Evolutionary conservation across 345 rosid genomes (phyloP).

Genomic region (Euphorbia peplus): DNA sequence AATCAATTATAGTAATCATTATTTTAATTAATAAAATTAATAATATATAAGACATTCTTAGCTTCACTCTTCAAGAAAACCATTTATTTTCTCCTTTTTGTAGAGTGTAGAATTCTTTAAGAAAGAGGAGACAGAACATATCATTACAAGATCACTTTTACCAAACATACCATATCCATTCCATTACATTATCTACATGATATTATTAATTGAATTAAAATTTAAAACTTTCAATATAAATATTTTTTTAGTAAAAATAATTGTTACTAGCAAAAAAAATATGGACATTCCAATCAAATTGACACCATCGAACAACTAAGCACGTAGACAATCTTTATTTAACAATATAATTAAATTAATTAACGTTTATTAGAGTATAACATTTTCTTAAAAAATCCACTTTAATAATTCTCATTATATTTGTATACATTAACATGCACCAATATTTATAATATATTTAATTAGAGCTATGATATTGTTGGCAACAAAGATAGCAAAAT

Average conservation of each 20-base stretch:
- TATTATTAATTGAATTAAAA: no score
- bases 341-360: neutral
- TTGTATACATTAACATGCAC: neutral
- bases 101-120: conserved; percentile 11
- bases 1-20: conserved; percentile 20
- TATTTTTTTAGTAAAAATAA: no score
- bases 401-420: neutral
- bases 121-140: conserved; percentile 36
- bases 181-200: conserved; percentile 3
- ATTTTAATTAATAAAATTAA: conserved; percentile 2
- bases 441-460: neutral
- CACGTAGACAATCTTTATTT: no score
- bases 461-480: conserved; percentile 31
- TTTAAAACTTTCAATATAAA: no score
- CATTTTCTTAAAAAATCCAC: conserved; percentile 10
- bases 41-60: conserved; percentile 10
- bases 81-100: neutral
- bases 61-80: conserved; percentile 15
- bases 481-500: conserved; percentile 35
- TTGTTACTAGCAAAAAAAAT: no score
- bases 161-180: conserved; percentile 31
- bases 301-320: no score
- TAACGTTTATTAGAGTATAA: neutral
- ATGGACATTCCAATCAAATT: no score
- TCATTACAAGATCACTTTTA: conserved; percentile 41